Conservation (phyloP, 73 alveolate species). For the Paramecium pentaurelia region DNA sequence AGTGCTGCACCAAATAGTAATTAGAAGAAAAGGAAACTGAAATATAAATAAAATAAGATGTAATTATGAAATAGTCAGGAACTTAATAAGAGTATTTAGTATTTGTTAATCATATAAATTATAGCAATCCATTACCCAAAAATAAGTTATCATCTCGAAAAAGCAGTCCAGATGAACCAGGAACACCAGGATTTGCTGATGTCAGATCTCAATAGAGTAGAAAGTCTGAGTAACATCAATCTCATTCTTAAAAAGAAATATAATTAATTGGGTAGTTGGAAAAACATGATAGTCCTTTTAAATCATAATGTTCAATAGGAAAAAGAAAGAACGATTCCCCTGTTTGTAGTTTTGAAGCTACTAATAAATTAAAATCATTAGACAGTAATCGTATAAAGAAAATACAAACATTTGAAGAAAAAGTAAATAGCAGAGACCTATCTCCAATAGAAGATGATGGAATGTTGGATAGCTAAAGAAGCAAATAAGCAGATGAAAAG, state of each 20-base stretch:
- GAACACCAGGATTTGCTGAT: conserved; percentile 39
- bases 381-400: background rate
- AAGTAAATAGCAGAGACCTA: background rate
- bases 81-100: background rate
- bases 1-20: background rate
- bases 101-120: background rate
- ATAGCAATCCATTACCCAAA: background rate
- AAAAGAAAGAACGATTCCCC: conserved; percentile 49
- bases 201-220: background rate
- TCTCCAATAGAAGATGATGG: background rate
- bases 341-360: background rate
- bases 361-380: background rate
- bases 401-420: background rate
- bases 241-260: background rate
- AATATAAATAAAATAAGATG: background rate
- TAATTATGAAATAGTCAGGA: background rate
- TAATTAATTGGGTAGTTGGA: background rate
- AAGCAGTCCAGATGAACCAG: conserved; percentile 19
- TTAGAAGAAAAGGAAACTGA: background rate
- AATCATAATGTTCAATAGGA: background rate
- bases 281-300: background rate
- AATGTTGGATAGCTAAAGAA: conserved; percentile 14
- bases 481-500: background rate
- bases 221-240: background rate
- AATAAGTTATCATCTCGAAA: background rate